phyloP scores from a whole-genome alignment of 1,139 yeast species.

The Hansenula sp. region DNA sequence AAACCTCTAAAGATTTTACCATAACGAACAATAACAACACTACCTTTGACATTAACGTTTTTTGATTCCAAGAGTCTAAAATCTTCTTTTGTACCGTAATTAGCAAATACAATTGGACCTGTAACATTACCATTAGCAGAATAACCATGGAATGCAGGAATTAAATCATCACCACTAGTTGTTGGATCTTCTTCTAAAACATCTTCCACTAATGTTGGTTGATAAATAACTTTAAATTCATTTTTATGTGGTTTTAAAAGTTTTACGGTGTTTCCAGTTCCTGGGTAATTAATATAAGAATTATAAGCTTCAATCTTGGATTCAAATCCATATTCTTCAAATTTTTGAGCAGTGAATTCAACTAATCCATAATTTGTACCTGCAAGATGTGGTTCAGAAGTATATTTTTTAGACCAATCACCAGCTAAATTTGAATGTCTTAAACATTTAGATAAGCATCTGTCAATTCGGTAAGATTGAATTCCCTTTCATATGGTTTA shows the following conservation, averaged over 20 bases:
- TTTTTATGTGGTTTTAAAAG: constrained; percentile 28
- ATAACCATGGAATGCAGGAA: constrained; percentile 67
- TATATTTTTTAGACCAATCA: constrained; percentile 51
- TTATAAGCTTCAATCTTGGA: constrained; percentile 54
- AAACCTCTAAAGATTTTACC: constrained; percentile 61
- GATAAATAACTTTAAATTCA: constrained; percentile 37
- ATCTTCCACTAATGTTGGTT: constrained; percentile 71
- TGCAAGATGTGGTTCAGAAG: constrained; percentile 64
- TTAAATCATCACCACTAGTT: constrained; percentile 42
- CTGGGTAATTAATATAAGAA: constrained; percentile 58
- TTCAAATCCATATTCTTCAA: constrained; percentile 56
- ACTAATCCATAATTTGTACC: constrained; percentile 64
- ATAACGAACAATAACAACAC: constrained; percentile 56
- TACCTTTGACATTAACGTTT: constrained; percentile 45
- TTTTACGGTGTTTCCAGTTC: constrained; percentile 41
- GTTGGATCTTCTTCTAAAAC: constrained; percentile 66
- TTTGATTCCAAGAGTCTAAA: constrained; percentile 38
- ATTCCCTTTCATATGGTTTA: not conserved
- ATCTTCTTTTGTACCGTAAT: constrained; percentile 56
- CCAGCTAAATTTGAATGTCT: constrained; percentile 42
- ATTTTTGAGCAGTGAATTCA: constrained; percentile 59
- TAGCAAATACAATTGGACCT: constrained; percentile 53
- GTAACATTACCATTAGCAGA: constrained; percentile 67
- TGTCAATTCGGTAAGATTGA: constrained; percentile 9
- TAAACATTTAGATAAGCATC: constrained; percentile 32